Base-by-base conservation (phyloP, 2,329 filamentous ascomycete species). In the Tolypocladium cylindrosporum region DNA sequence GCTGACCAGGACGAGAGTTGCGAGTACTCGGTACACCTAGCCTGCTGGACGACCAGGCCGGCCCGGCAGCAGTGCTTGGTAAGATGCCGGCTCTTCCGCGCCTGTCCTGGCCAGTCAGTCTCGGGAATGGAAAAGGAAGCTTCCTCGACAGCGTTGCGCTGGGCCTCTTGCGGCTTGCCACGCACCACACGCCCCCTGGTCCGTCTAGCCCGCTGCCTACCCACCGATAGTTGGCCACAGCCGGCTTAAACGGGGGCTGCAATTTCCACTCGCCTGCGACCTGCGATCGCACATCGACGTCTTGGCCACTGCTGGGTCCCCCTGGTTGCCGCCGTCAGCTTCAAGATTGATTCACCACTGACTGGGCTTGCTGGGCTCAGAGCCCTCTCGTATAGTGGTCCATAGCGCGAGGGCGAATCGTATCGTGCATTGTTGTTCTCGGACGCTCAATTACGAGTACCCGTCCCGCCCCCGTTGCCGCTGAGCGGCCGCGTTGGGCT, bases 141-240 rank as follows among this genome's bases (percentile, higher is more conserved):
- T 51, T 50, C 41, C 27, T 50, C 42, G 13, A 19, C 21, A 16
- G 10, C 27, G 50, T 16, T 2, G 40, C 36, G 37, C 27, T 36
- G 31, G 3, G 9, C 19, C 24, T 11, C 21, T 31, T 31, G 27
- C 27, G 27, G 27, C 27, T 31, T 31, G 27, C 27, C 27, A 6
- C 27, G 4, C 27, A 31, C 27, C 27, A 31, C 27, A 31, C 27
- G 27, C 27, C 27, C 55, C 55, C 55, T 56, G 13, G 16, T 45
- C 48, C 36, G 55, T 40, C 37, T 51, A 21, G 48, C 27, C 39
- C 24, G 45, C n/a, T 40, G 36, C 54, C 40, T 51, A 55, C 21
- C 21, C 21, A 24, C 51, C 55, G 58, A 59, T 57, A 55, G 55
- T 57, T 24, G 27, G 43, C 55, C 51, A 57, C 55, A 59, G 51